phyloP scores from a whole-genome alignment of 805 yeast species.

The Myxozyma kluyveri region DNA sequence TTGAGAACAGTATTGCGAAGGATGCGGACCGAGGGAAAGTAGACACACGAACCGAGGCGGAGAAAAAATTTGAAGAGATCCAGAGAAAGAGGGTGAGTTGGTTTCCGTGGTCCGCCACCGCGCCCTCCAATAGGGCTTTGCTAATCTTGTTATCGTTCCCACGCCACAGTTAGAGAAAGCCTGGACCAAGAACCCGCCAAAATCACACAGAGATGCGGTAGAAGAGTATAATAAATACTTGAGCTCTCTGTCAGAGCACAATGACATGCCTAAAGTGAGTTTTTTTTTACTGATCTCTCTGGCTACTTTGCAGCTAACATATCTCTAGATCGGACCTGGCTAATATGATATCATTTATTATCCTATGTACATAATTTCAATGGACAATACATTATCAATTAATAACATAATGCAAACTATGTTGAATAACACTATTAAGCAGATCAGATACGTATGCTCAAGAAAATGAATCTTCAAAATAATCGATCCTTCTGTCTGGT shows the following conservation, averaged over 20 bases:
- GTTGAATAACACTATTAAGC: too few relatives aligned
- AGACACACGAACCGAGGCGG: conserved; percentile 27
- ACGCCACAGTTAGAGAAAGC: conserved; percentile 22
- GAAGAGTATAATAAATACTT: conserved; percentile 34
- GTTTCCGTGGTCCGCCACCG: neutral
- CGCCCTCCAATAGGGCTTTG: neutral
- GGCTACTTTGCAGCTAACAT: neutral
- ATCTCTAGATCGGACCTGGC: conserved; percentile 21
- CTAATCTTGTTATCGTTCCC: neutral
- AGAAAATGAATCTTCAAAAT: conserved; percentile 77
- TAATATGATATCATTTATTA: too few relatives aligned
- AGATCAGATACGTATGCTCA: conserved; percentile 34
- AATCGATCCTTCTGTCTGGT: conserved; percentile 55
- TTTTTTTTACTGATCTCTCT: neutral
- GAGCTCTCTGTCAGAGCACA: conserved; percentile 31
- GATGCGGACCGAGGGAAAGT: neutral
- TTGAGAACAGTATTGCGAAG: neutral
- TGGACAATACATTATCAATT: too few relatives aligned
- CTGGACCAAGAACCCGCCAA: conserved; percentile 28
- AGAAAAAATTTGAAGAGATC: conserved; percentile 30
- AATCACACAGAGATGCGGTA: conserved; percentile 30
- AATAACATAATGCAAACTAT: too few relatives aligned
- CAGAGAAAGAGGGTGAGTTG: conserved; percentile 30
- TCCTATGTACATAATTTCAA: too few relatives aligned
- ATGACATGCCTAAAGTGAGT: conserved; percentile 34